Evolutionary conservation across 2,329 filamentous ascomycete genomes (phyloP), one percentile per base, ranked within the genome.

Genomic region (Nemania sp.): DNA sequence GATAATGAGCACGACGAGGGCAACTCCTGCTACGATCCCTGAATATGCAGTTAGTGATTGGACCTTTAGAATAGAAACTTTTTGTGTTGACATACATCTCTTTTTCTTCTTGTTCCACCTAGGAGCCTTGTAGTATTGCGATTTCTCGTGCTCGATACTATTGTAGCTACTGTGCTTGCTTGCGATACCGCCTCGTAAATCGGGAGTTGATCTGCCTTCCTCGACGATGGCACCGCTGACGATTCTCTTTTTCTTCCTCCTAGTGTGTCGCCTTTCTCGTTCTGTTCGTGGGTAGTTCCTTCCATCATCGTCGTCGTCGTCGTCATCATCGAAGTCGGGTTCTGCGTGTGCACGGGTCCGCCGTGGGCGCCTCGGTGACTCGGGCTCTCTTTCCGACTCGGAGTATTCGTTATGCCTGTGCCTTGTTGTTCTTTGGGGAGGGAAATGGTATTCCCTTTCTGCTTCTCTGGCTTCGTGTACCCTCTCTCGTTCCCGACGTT

Each of bases 161-260:
- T 83, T 70, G 76, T 75, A 79, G 79, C 79, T 80, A 74, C 69
- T 77, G 67, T 67, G 75, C 69, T 68, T 69, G 45, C 68, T 70
- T 39, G 63, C 64, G 37, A 63, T 65, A 3, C 81, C 80, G 5
- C 81, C 81, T 61, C 81, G 73, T 5, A 83, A 54, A 2, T 72
- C 74, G 5, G 74, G 74, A 18, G 66, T 72, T 6, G 74, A 75
- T n/a, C 78, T 75, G 0, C 88, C 89, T 72, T 91, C 89, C 69
- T 91, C 89, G 67, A 90, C 77, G 17, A 89, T 76, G 0, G 87
- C 87, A 18, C 88, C 89, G 64, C 89, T 91, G 18, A 89, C 87
- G n/a, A 90, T 80, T 62, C 89, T 79, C 58, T 81, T 81, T 70
- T 86, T 85, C 65, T 81, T 82, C 43, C 74, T 74, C 51, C 76